These are phyloP conservation scores for Brassica napus DNA, from an alignment of 345 rosid genomes.

Conservation along the genomic window Da-Ae NC_063449.1:43148001-43148500, in stretches of 20 bases:
- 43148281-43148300: background rate
- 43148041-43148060: background rate
- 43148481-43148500: background rate
- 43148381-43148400: background rate
- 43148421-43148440: background rate
- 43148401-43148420: background rate
- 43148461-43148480: background rate
- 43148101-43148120: background rate
- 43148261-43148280: conserved; percentile 4
- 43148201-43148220: background rate
- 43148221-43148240: background rate
- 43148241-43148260: background rate
- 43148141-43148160: background rate
- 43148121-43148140: background rate
- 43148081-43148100: background rate
- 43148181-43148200: background rate
- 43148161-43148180: background rate
- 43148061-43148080: background rate
- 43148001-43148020: background rate
- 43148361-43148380: background rate
- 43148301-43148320: background rate
- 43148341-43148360: background rate
- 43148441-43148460: background rate
- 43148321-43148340: background rate
- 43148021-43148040: background rate